These are phyloP conservation scores for Pittosporum tobira DNA, from an alignment of 129 eudicot genomes.

Conservation along the genomic window DNA sequence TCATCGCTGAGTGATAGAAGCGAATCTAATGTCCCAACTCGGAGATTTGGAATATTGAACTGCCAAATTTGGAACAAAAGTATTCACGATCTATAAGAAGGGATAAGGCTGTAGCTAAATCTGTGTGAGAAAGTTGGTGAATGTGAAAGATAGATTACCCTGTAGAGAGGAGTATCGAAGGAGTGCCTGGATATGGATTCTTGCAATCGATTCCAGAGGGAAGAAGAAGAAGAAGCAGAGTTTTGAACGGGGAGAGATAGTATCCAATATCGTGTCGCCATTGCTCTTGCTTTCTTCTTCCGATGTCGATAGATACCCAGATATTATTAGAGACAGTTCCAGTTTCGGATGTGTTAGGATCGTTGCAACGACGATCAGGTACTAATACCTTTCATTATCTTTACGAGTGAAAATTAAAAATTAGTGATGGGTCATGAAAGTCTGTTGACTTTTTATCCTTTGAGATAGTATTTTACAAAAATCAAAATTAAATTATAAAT, in stretches of 20 bases:
- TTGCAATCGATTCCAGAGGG: conserved; percentile 66
- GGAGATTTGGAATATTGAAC: conserved; percentile 93
- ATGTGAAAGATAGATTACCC: conserved; percentile 37
- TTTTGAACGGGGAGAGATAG: conserved; percentile 75
- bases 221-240: conserved; percentile 40
- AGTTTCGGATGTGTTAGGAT: no score
- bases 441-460: no score
- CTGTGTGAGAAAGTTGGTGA: neutral
- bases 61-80: conserved; percentile 19
- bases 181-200: conserved; percentile 85
- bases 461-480: no score
- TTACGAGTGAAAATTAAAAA: no score
- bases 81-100: neutral
- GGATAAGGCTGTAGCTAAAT: neutral
- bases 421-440: no score
- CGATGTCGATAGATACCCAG: neutral
- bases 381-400: no score
- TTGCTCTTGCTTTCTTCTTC: conserved; percentile 16
- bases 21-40: conserved; percentile 88
- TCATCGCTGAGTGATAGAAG: conserved; percentile 87
- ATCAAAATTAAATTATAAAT: no score
- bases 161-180: conserved; percentile 76
- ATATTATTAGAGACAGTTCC: no score
- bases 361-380: no score
- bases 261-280: conserved; percentile 86